Evolutionary conservation across 345 rosid genomes (phyloP).

Genomic region (Populus davidiana): DNA sequence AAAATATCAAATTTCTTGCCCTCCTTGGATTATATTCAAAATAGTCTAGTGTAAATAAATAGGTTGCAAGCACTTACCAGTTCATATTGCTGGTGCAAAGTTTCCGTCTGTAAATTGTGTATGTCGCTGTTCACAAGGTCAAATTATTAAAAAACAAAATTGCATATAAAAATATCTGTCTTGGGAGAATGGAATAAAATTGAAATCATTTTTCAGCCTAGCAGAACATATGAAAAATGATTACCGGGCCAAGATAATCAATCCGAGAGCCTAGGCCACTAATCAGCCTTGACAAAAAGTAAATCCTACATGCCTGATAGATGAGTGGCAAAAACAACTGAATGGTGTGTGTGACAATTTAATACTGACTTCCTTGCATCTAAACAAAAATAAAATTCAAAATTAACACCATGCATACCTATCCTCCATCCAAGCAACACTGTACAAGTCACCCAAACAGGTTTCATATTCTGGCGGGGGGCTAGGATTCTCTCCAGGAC

Average conservation of each 20-base stretch:
- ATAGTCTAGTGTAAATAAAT: neutral
- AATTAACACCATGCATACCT: slow-evolving; percentile 43
- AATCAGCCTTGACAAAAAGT: neutral
- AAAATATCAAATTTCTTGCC: neutral
- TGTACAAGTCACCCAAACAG: slow-evolving; percentile 96
- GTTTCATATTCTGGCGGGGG: slow-evolving; percentile 91
- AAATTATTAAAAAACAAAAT: neutral
- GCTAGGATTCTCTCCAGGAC: slow-evolving; percentile 89
- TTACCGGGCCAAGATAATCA: neutral
- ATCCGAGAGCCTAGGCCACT: neutral
- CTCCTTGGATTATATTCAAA: neutral
- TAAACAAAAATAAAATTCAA: neutral
- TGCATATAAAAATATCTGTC: neutral
- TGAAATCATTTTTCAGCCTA: neutral
- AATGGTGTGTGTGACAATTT: neutral
- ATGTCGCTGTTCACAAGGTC: slow-evolving; percentile 57
- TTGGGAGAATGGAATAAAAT: neutral
- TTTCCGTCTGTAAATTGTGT: slow-evolving; percentile 79
- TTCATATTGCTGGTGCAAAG: slow-evolving; percentile 81
- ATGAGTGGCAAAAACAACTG: too few species aligned
- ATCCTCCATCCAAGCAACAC: slow-evolving; percentile 99
- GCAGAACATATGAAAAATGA: neutral
- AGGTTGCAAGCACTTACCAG: slow-evolving; percentile 45
- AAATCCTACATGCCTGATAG: neutral
- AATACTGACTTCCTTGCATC: neutral